These are phyloP conservation scores for Aureobasidium sp. DNA, from an alignment of 2,329 filamentous ascomycete species.

Conservation along the genomic window DNA sequence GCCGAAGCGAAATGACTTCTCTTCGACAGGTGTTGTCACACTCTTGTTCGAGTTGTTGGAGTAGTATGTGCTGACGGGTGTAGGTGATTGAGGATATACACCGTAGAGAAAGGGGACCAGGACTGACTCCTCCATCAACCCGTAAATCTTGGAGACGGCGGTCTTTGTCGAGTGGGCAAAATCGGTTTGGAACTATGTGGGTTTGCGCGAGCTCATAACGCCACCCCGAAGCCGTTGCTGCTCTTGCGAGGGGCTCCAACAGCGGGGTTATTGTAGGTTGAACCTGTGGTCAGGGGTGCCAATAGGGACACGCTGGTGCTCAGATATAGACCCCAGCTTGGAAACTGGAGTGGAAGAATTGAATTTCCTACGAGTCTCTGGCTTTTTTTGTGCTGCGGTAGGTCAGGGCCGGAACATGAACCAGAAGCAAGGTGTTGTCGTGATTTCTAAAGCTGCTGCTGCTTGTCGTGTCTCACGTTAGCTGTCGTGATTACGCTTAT, in stretches of 20 bases:
- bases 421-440: slow-evolving; percentile 9
- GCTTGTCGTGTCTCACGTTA: slow-evolving; percentile 3
- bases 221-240: slow-evolving; percentile 12
- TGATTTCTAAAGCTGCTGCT: background rate
- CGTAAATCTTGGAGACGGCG: slow-evolving; percentile 80
- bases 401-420: background rate
- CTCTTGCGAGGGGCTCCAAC: slow-evolving; percentile 9
- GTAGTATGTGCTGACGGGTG: slow-evolving; percentile 32
- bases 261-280: background rate
- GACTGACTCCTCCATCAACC: slow-evolving; percentile 96
- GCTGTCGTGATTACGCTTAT: slow-evolving; percentile 10
- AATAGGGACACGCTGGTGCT: slow-evolving; percentile 9
- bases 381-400: slow-evolving; percentile 5
- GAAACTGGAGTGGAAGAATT: slow-evolving; percentile 9
- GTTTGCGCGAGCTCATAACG: slow-evolving; percentile 12
- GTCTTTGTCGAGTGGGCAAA: slow-evolving; percentile 7
- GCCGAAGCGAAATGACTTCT: slow-evolving; percentile 13
- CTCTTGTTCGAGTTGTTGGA: slow-evolving; percentile 34
- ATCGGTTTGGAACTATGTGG: slow-evolving; percentile 3
- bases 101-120: slow-evolving; percentile 83
- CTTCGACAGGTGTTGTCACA: slow-evolving; percentile 22
- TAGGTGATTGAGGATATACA: slow-evolving; percentile 42
- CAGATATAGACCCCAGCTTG: slow-evolving; percentile 16
- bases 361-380: slow-evolving; percentile 2
- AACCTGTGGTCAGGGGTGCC: slow-evolving; percentile 2